Evolutionary conservation across 2,329 filamentous ascomycete species (phyloP).

Genomic region (Diaporthe sp.): DNA sequence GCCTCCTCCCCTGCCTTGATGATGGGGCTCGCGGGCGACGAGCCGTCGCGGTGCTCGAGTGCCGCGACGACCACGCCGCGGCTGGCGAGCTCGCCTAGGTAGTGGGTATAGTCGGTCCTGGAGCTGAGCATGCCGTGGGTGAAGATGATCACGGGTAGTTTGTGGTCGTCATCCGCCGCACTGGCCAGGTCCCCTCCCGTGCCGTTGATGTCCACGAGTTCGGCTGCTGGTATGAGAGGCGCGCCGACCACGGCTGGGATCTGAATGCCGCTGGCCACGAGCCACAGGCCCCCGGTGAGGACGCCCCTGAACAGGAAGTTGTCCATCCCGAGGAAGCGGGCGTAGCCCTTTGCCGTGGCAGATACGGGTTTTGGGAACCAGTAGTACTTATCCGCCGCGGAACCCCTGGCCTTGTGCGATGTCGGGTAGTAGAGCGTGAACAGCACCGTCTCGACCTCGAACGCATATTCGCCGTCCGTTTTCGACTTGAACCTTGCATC

Average conservation of each 20-base stretch:
- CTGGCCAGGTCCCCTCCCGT: not conserved
- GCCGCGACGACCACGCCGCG: conserved; percentile 60
- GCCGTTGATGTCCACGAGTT: not conserved
- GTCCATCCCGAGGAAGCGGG: conserved; percentile 30
- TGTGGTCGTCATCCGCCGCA: not conserved
- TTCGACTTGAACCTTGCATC: conserved; percentile 14
- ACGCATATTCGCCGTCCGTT: conserved; percentile 21
- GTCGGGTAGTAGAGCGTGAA: conserved; percentile 35
- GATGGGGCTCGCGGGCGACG: conserved; percentile 57
- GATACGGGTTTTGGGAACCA: conserved; percentile 33
- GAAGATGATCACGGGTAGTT: conserved; percentile 59
- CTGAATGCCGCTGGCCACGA: conserved; percentile 24
- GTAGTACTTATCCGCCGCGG: not conserved
- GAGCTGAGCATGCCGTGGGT: conserved; percentile 63
- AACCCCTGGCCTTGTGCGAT: not conserved
- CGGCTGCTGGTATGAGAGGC: conserved; percentile 22
- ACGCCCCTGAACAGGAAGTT: conserved; percentile 25
- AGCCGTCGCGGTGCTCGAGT: conserved; percentile 64
- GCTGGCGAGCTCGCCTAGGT: conserved; percentile 60
- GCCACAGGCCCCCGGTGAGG: conserved; percentile 25
- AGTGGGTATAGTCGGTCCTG: conserved; percentile 63
- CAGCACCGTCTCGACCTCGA: conserved; percentile 34
- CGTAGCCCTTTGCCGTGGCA: conserved; percentile 31
- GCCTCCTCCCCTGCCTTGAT: conserved; percentile 42
- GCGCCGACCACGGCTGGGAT: conserved; percentile 31